Evolutionary conservation across 1,284 basidiomycete species (phyloP).

Genomic region (Ceratobasidium papillatum): DNA sequence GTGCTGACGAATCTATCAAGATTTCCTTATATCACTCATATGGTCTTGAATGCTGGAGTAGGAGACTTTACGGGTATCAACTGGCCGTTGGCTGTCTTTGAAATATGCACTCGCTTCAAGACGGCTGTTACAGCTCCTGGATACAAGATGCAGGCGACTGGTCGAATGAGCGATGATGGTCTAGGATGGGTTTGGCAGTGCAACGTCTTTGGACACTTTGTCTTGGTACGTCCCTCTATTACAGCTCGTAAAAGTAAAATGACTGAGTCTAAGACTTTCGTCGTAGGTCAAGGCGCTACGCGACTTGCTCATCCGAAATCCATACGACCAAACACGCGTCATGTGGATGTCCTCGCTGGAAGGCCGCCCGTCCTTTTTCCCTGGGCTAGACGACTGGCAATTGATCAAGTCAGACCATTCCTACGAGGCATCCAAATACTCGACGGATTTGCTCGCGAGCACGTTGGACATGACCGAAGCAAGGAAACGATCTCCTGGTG

Average conservation of each 20-base stretch:
- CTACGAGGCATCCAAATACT: slow-evolving; percentile 82
- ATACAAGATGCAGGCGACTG: slow-evolving; percentile 69
- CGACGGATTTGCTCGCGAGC: slow-evolving; percentile 75
- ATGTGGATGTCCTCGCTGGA: slow-evolving; percentile 85
- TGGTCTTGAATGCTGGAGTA: slow-evolving; percentile 85
- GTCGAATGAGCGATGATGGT: slow-evolving; percentile 72
- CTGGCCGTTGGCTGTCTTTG: slow-evolving; percentile 61
- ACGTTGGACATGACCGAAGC: slow-evolving; percentile 62
- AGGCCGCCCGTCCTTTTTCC: slow-evolving; percentile 62
- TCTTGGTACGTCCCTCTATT: slow-evolving; percentile 67
- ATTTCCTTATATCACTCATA: slow-evolving; percentile 82
- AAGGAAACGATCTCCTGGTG: slow-evolving; percentile 44
- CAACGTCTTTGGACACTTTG: slow-evolving; percentile 85
- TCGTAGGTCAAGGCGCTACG: slow-evolving; percentile 39
- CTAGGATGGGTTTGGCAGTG: slow-evolving; percentile 86
- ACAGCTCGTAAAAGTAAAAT: too few species aligned
- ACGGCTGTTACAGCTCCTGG: slow-evolving; percentile 63
- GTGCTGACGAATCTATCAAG: slow-evolving; percentile 54
- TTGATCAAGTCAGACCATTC: slow-evolving; percentile 66
- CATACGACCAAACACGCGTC: slow-evolving; percentile 63
- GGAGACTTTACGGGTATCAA: slow-evolving; percentile 69
- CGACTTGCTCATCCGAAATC: slow-evolving; percentile 50
- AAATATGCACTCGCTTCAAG: slow-evolving; percentile 62
- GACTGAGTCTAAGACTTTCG: not conserved
- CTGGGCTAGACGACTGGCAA: slow-evolving; percentile 72